Base-by-base conservation (phyloP, 192 early-diverging fungal genomes). In the Podila horticola region DNA sequence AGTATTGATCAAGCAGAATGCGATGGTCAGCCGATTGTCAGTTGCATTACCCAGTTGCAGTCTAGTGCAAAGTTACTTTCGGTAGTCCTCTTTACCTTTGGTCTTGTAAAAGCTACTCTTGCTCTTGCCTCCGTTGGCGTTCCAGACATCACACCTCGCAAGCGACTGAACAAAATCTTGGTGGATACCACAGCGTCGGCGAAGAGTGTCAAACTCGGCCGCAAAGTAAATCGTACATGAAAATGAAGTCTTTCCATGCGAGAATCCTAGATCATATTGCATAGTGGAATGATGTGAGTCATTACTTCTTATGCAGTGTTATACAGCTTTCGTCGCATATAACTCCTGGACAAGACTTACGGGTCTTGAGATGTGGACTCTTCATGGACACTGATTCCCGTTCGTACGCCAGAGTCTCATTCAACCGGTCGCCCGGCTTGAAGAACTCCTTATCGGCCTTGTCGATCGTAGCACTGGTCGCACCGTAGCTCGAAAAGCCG, bases 91-190 rank as follows among this genome's bases (percentile, higher is more conserved):
- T 33, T 61, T 82, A 94, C 93, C 93, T 84, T 86, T 67, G 26
- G 94, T 92, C 74, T 94, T 95, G 66, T 93, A 90, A 66, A 98
- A 98, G 20, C 87, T 88, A 28, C 94, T 94, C 64, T 95, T 95
- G 29, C 94, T 95, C 70, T 97, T 97, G 55, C 97, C 97, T 26
- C 97, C 97, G 20, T 83, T 88, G 17, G 92, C 92, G 31, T 90
- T 82, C 90, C 95, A 97, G 17, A 84, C 70, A 31, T 88, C 84
- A 75, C 97, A 98, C 58, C 96, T 87, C 28, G 92, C 86, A 3
- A 98, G 86, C 1, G 95, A 96, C 74, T 94, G 89, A 13, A 95
- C 88, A 68, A 89, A 95, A 51, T 86, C 84, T 73, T 93, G 89
- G 22, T 97, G 92, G 38, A 94, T 90, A 11, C 92, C 94, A 67